phyloP scores from a whole-genome alignment of 1,139 yeast species.

The Saccharomyces hybrid region DNA sequence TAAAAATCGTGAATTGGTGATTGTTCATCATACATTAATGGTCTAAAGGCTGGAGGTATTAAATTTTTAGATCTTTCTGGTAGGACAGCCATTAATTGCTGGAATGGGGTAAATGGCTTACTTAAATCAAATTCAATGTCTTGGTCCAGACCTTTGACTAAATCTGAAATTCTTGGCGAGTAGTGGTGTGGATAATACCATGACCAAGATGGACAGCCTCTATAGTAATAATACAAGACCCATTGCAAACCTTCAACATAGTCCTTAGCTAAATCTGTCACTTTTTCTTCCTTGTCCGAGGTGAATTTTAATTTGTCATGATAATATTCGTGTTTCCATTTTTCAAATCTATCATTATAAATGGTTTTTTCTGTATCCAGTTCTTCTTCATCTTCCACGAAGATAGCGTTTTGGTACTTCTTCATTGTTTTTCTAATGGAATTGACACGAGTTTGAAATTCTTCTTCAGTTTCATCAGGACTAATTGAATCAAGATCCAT shows the following conservation, averaged over 20 bases:
- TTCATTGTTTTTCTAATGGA: constrained; percentile 41
- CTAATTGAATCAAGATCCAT: constrained; percentile 71
- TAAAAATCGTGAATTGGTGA: constrained; percentile 90
- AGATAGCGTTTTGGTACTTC: constrained; percentile 63
- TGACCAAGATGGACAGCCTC: constrained; percentile 89
- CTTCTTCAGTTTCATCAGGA: constrained; percentile 56
- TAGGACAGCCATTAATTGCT: constrained; percentile 95
- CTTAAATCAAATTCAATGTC: constrained; percentile 60
- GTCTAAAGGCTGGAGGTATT: constrained; percentile 71
- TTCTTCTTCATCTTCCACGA: constrained; percentile 54
- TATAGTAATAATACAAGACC: constrained; percentile 85
- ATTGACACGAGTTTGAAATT: constrained; percentile 42
- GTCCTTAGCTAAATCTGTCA: constrained; percentile 62
- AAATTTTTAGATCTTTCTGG: constrained; percentile 85
- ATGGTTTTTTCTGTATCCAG: constrained; percentile 55
- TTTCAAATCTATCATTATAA: constrained; percentile 63
- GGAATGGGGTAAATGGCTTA: constrained; percentile 82
- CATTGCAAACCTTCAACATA: constrained; percentile 92
- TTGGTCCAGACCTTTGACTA: constrained; percentile 58
- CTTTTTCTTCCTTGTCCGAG: constrained; percentile 45
- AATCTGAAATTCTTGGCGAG: constrained; percentile 87
- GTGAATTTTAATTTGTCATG: constrained; percentile 61
- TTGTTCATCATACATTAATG: constrained; percentile 77
- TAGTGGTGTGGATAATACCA: constrained; percentile 89
- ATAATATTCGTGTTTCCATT: constrained; percentile 82